Base-by-base conservation (phyloP, 1,284 basidiomycete genomes). In the Malassezia restricta region DNA sequence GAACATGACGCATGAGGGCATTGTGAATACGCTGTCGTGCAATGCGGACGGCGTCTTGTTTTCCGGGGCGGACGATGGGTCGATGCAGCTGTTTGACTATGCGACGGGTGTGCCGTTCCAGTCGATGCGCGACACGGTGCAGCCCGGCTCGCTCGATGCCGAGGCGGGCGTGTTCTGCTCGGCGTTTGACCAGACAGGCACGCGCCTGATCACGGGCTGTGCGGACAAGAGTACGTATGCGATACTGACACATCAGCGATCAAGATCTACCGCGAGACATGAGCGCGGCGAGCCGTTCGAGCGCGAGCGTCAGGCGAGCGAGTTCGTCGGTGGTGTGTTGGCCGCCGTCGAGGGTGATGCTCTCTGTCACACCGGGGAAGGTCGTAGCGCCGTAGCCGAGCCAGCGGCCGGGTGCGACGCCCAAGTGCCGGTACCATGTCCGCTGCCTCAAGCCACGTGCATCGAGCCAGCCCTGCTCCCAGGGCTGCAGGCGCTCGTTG, bases 11-110 rank as follows among this genome's bases (percentile, higher is more conserved):
- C 92, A 96, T 73, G 90, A 95, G 59, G 87, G 89, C 1, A 95
- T 96, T 74, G 88, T 98, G 78, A 99, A 99, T 75, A 92, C 90
- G 17, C 73, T 98, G 51, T 83, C 84, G 17, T 85, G 95, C 59
- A 98, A 96, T 71, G 79, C 86, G 20, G 92, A 98, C 62, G 91
- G 92, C 17, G 92, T 96, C 33, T 82, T 96, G 73, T 96, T 95
- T 76, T 92, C 89, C 11, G 92, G 92, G 20, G 65, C 62, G 7
- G 70, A 72, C 47, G 64, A 67, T 44, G 69, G 69, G 8, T 43
- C 56, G 15, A 52, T 63, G 33, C 58, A 59, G 44, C 61, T 66
- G 48, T 61, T 64, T 32, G 92, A 98, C 74, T 96, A 90, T 72
- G 79, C 85, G 51, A 91, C 90, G 1, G 92, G 92, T 11, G 83